These are phyloP conservation scores for Flueggea neowawraea DNA, from an alignment of 441 rosid species.

Conservation along the genomic window DNA sequence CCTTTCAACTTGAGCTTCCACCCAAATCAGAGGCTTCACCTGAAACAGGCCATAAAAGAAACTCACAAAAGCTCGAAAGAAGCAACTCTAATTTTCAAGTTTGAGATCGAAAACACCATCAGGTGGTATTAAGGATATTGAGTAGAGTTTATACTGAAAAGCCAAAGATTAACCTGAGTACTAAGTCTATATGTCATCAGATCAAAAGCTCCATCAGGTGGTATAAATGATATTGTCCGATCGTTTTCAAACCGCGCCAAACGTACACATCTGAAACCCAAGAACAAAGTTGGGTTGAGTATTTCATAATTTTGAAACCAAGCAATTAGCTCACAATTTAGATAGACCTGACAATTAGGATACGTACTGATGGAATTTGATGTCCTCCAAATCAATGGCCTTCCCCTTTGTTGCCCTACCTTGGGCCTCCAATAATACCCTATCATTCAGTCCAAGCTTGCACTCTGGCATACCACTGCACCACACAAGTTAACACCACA, in stretches of 20 bases:
- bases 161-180: slow-evolving; percentile 56
- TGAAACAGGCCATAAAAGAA: slow-evolving; percentile 24
- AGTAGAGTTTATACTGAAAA: slow-evolving; percentile 1
- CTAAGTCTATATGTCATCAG: slow-evolving; percentile 94
- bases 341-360: slow-evolving; percentile 11
- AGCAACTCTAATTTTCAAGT: not conserved
- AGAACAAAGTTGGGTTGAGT: not conserved
- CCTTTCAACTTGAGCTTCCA: slow-evolving; percentile 97
- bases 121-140: not conserved
- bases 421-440: slow-evolving; percentile 95
- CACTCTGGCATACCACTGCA: slow-evolving; percentile 99
- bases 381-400: slow-evolving; percentile 96
- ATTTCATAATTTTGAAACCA: slow-evolving; percentile 9
- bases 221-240: slow-evolving; percentile 89
- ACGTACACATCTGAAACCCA: slow-evolving; percentile 75
- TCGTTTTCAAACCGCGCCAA: slow-evolving; percentile 94
- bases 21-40: slow-evolving; percentile 99
- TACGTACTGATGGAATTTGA: slow-evolving; percentile 94
- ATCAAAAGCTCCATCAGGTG: slow-evolving; percentile 99
- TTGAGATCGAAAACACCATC: too few species aligned
- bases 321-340: slow-evolving; percentile 10
- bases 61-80: not conserved
- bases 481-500: slow-evolving; percentile 6
- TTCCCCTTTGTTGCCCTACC: slow-evolving; percentile 96
- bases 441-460: slow-evolving; percentile 93